phyloP scores from a whole-genome alignment of 371 early-diverging fungal species.

The Rhizopus stolonifer region DNA sequence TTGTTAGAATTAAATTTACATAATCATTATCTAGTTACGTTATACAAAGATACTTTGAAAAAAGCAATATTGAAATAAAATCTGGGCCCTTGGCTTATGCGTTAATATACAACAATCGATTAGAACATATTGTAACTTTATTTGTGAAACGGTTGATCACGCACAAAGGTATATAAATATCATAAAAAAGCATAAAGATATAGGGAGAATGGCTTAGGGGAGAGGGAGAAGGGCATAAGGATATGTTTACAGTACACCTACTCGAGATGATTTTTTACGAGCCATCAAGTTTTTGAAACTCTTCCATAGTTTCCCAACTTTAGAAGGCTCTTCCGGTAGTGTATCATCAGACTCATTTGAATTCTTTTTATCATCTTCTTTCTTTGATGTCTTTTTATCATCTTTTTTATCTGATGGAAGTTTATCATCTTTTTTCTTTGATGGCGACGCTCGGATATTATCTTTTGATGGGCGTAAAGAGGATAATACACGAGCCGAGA shows the following conservation, averaged over 20 bases:
- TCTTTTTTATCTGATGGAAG: not conserved
- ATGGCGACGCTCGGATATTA: not conserved
- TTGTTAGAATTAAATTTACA: too few relatives aligned
- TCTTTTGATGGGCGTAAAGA: constrained; percentile 7
- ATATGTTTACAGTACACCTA: constrained; percentile 34
- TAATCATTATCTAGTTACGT: too few relatives aligned
- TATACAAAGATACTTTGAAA: too few relatives aligned
- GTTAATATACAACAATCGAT: too few relatives aligned
- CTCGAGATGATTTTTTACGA: constrained; percentile 45
- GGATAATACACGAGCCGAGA: constrained; percentile 20
- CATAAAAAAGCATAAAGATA: constrained; percentile 4
- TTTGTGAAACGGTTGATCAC: too few relatives aligned
- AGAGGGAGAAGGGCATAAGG: not conserved
- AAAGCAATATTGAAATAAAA: too few relatives aligned
- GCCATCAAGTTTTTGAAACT: constrained; percentile 42
- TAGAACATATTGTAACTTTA: too few relatives aligned
- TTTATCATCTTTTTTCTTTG: not conserved
- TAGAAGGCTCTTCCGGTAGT: constrained; percentile 6
- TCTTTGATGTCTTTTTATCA: constrained; percentile 4
- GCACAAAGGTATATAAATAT: not conserved
- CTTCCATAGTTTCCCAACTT: constrained; percentile 42
- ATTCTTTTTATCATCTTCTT: constrained; percentile 4
- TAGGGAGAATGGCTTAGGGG: not conserved
- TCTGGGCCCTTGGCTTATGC: too few relatives aligned
- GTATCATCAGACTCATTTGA: not conserved